Base-by-base conservation (phyloP, 192 early-diverging fungal species). In the Pilaira anomala region DNA sequence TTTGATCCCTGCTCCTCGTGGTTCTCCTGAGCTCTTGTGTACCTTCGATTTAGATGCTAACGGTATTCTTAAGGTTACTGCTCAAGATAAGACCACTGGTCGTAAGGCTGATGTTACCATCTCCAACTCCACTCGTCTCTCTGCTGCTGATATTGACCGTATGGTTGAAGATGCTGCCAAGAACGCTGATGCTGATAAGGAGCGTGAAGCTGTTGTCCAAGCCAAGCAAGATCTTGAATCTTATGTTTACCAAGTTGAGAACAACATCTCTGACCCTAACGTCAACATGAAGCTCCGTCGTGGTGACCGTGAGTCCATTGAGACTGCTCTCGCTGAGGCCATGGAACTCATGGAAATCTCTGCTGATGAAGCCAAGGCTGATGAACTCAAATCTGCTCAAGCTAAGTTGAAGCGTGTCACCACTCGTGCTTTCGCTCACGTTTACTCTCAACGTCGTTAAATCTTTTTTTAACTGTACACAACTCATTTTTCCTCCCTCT, bases 121-220 rank as follows among this genome's bases (percentile, higher is more conserved):
- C 82, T 90, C 90, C 76, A 96, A 96, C 87, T 91, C 90, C 63
- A 90, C 91, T 53, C 91, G 93, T 65, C 82, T 97, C 62, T 90
- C 88, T 53, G 87, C 87, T 55, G 88, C 85, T 62, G 95, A 97
- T 71, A 94, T 97, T 68, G 91, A 96, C 71, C 88, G 91, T 72
- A 96, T 97, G 93, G 83, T 97, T 63, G 64, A 68, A 40, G 95
- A 96, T 62, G 93, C 95, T 66, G 91, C 93, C 80, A 83, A 90
- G 85, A 91, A 85, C 79, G 85, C 85, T 78, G 85, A 89, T 66
- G 79, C 85, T 67, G 91, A 93, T 77, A 79, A 82, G 71, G 76
- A 85, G 67, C 84, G 80, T 63, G 87, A 89, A 76, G 84, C 86
- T 50, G 77, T 80, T 54, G 83, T 91, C 73, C 83, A 88, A 73